Conservation (phyloP, 2,329 filamentous ascomycete species). For the Coniochaeta sp. region DNA sequence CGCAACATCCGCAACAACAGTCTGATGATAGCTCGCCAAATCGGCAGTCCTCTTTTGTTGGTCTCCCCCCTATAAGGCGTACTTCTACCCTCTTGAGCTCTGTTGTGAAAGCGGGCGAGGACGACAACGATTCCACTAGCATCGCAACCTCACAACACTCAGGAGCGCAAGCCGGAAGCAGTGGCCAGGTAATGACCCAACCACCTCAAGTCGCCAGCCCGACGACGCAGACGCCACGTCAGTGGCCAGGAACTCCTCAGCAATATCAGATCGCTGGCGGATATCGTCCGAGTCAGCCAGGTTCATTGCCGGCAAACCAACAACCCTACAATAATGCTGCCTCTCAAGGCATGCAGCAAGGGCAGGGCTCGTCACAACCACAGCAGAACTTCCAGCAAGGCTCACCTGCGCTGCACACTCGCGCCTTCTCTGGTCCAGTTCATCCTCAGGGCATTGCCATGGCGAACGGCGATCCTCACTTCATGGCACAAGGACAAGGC, state of each 20-base stretch:
- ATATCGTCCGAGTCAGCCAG: neutral
- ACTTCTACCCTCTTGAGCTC: slow-evolving; percentile 46
- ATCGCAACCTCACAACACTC: neutral
- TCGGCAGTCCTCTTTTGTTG: slow-evolving; percentile 44
- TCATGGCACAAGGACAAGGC: neutral
- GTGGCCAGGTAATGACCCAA: neutral
- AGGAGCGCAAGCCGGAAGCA: neutral
- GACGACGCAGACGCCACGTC: slow-evolving; percentile 7
- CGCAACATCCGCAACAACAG: slow-evolving; percentile 7
- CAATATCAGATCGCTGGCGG: neutral
- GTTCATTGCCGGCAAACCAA: neutral
- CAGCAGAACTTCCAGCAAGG: slow-evolving; percentile 14
- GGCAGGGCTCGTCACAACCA: slow-evolving; percentile 1
- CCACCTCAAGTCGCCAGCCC: slow-evolving; percentile 1
- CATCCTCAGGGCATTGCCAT: neutral
- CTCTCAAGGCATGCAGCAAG: neutral
- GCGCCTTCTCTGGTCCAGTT: neutral
- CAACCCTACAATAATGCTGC: neutral
- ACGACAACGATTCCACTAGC: slow-evolving; percentile 2
- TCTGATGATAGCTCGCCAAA: slow-evolving; percentile 21
- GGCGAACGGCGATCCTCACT: neutral
- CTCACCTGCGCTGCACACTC: neutral
- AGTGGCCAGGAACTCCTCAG: slow-evolving; percentile 3
- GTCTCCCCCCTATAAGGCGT: slow-evolving; percentile 50
- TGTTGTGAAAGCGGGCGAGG: slow-evolving; percentile 21